These are phyloP conservation scores for Pythium angustatum DNA, from an alignment of 352 stramenopile genomes.

Conservation along the genomic window DNA sequence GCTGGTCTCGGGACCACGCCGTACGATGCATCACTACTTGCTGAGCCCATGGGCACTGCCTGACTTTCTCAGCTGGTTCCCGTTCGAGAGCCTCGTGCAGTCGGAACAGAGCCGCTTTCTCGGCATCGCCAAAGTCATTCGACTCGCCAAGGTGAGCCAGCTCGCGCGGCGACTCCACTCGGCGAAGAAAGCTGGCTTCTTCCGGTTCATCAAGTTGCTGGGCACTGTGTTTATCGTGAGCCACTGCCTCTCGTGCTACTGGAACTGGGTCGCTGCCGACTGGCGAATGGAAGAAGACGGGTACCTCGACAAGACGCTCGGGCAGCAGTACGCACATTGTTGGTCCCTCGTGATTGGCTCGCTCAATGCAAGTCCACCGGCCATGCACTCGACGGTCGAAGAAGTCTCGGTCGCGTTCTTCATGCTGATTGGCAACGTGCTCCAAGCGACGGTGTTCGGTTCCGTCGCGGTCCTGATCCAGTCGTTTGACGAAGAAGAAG, in stretches of 20 bases:
- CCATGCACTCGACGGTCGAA: conserved; percentile 54
- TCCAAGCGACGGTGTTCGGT: conserved; percentile 72
- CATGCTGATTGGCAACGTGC: conserved; percentile 72
- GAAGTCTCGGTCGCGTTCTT: conserved; percentile 61
- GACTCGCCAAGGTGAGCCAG: conserved; percentile 65
- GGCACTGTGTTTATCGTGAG: conserved; percentile 59
- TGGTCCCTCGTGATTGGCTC: conserved; percentile 64
- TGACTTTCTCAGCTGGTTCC: conserved; percentile 73
- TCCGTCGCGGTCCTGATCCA: conserved; percentile 67
- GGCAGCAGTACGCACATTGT: conserved; percentile 50
- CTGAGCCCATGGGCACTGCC: conserved; percentile 55
- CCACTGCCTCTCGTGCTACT: conserved; percentile 67
- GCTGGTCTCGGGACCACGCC: conserved; percentile 44
- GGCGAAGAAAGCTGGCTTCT: conserved; percentile 60
- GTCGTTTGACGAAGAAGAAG: conserved; percentile 70
- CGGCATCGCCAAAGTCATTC: conserved; percentile 69
- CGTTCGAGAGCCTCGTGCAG: conserved; percentile 49
- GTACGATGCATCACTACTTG: conserved; percentile 54
- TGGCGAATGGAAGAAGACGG: conserved; percentile 44
- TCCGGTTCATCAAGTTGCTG: conserved; percentile 56
- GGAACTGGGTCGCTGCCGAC: conserved; percentile 51
- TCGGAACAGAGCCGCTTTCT: conserved; percentile 46
- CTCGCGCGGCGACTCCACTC: conserved; percentile 56
- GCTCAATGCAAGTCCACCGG: conserved; percentile 62
- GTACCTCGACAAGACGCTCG: conserved; percentile 32